Percentiles rank a stretch among this genome's conserved stretches.
phyloP scores from a whole-genome alignment of 2,329 filamentous ascomycete genomes.

The Botrytis squamosa region DNA sequence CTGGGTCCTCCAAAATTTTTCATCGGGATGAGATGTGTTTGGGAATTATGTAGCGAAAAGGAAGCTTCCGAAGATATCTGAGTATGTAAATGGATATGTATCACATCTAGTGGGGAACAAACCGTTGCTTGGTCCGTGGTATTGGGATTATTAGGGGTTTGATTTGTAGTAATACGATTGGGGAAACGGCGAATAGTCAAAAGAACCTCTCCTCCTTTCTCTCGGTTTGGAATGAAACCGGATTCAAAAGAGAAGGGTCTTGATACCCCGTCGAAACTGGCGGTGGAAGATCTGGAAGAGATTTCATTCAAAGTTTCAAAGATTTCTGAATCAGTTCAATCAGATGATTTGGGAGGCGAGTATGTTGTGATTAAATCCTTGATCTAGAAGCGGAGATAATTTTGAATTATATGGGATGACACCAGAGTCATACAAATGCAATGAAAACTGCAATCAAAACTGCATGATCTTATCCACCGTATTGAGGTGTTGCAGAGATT shows the following conservation, averaged over 20 bases:
- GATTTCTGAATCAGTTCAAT: not conserved
- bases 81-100: not conserved
- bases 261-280: not conserved
- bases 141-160: not conserved
- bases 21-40: not conserved
- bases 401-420: not conserved
- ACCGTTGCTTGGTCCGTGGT: slow-evolving; percentile 9
- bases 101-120: slow-evolving; percentile 2
- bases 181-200: not conserved
- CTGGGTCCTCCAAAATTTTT: not conserved
- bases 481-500: not conserved
- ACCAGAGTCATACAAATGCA: not conserved
- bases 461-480: not conserved
- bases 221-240: not conserved
- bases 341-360: not conserved
- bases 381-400: not conserved
- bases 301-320: not conserved
- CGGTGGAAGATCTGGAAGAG: not conserved
- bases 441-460: not conserved
- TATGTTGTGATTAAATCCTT: not conserved
- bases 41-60: not conserved
- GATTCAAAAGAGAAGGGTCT: not conserved
- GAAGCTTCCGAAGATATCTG: not conserved
- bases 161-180: not conserved
- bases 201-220: not conserved